A percentile compares a stretch with the other conserved stretches of the same genome.
These are phyloP conservation scores for Pseudogymnoascus sp. DNA, from an alignment of 2,329 filamentous ascomycete species.

Conservation along the genomic window DNA sequence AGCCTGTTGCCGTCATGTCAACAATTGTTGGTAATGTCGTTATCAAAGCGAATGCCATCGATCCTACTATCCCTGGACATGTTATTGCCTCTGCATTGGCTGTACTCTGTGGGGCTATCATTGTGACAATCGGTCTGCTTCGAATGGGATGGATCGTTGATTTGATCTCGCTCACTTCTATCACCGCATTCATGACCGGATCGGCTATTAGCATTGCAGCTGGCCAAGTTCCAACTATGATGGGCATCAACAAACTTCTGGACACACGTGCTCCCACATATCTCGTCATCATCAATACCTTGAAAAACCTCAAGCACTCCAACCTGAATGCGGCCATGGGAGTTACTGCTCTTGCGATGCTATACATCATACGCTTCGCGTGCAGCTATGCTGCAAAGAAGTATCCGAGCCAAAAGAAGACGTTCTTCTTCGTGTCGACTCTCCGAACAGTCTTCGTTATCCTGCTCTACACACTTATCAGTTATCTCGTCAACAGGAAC, in stretches of 20 bases:
- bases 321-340: constrained; percentile 82
- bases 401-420: constrained; percentile 61
- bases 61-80: constrained; percentile 55
- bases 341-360: constrained; percentile 68
- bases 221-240: constrained; percentile 74
- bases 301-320: constrained; percentile 63
- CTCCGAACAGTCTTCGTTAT: constrained; percentile 89
- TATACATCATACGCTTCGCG: constrained; percentile 66
- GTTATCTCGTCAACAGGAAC: constrained; percentile 73
- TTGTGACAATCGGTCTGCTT: constrained; percentile 70
- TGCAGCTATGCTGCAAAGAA: constrained; percentile 64
- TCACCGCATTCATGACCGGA: constrained; percentile 95
- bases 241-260: constrained; percentile 60
- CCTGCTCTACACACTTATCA: constrained; percentile 83
- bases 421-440: constrained; percentile 86
- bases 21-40: constrained; percentile 83
- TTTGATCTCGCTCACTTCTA: constrained; percentile 81
- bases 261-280: constrained; percentile 75
- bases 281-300: constrained; percentile 71
- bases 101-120: constrained; percentile 70
- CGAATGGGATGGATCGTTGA: constrained; percentile 88
- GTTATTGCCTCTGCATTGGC: constrained; percentile 73
- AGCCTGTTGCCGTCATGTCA: constrained; percentile 94
- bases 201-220: constrained; percentile 83
- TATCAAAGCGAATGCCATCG: constrained; percentile 48